phyloP scores from a whole-genome alignment of 2,329 filamentous ascomycete species.

The Phialophora macrospora region DNA sequence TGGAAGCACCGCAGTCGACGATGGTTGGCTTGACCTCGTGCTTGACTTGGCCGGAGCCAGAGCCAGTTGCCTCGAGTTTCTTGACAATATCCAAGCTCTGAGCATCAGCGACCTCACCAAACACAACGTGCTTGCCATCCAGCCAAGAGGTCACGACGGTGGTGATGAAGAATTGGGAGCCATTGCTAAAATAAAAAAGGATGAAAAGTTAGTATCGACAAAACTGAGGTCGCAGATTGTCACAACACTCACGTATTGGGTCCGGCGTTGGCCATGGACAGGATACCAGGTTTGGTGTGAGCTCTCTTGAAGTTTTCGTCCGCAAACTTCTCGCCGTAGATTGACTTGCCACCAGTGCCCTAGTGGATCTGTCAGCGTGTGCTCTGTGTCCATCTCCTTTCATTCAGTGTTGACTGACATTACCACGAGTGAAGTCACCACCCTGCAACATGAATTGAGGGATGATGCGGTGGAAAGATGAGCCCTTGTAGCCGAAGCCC shows the following conservation, averaged over 20 bases:
- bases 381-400: constrained; percentile 75
- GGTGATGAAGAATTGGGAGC: constrained; percentile 75
- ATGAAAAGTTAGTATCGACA: constrained; percentile 15
- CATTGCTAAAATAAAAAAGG: constrained; percentile 57
- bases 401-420: constrained; percentile 77
- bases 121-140: constrained; percentile 72
- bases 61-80: constrained; percentile 65
- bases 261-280: constrained; percentile 70
- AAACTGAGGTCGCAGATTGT: background rate
- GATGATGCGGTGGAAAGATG: constrained; percentile 72
- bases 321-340: constrained; percentile 69
- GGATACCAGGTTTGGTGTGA: constrained; percentile 66
- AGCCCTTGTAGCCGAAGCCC: constrained; percentile 70
- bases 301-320: constrained; percentile 75
- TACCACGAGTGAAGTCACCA: constrained; percentile 68
- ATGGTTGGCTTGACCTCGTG: constrained; percentile 62
- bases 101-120: constrained; percentile 65
- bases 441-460: constrained; percentile 74
- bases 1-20: constrained; percentile 51
- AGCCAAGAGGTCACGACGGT: constrained; percentile 70
- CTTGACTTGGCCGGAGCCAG: constrained; percentile 57
- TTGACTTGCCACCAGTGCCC: constrained; percentile 73
- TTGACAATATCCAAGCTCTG: constrained; percentile 61
- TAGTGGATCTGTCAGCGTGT: constrained; percentile 69
- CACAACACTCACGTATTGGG: constrained; percentile 74